Base-by-base conservation (phyloP, 2,329 filamentous ascomycete genomes). In the Apiospora pterosperma region DNA sequence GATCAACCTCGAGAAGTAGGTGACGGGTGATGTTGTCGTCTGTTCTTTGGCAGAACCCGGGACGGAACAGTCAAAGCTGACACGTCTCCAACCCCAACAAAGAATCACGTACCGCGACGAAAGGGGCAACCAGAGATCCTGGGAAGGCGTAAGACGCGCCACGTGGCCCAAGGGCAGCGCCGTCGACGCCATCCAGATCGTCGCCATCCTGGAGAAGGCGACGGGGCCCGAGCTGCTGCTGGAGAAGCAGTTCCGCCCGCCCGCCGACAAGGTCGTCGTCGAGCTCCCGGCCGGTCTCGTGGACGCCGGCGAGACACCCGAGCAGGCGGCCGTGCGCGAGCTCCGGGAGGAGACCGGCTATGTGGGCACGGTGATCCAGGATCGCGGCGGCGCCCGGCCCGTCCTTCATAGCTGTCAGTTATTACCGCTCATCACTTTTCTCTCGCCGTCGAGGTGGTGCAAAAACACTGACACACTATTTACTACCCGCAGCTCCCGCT, bases 121-220 rank as follows among this genome's bases (percentile, higher is more conserved):
- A n/a, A 81, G 83, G 34, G 87, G 86, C 68, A 78, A 79, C 16
- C 75, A 79, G 0, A 83, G 90, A 62, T 86, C 84, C 36, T 93
- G 90, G 90, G 90, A 93, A 73, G 90, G 88, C 1, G 88, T 88
- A 14, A 88, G 92, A 75, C 86, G 91, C 21, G 83, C 83, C 36
- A 92, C 90, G 0, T 85, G 90, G 4, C 89, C 90, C 14, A 78
- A 81, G 64, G 81, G 77, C 67, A 82, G 82, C 65, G 84, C 86
- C 41, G 88, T 92, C 62, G 91, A 93, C 70, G 90, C 88, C 63
- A 90, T 93, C 19, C 90, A 90, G 65, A 91, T 93, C 64, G 82
- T 92, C 19, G 90, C 90, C 52, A 85, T 93, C 68, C 79, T 93
- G 14, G 79, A 87, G 68, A 84, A 83, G 68, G 75, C 82, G 11